These are phyloP conservation scores for Sicyos baderoa DNA, from an alignment of 306 rosid genomes.

Conservation along the genomic window DNA sequence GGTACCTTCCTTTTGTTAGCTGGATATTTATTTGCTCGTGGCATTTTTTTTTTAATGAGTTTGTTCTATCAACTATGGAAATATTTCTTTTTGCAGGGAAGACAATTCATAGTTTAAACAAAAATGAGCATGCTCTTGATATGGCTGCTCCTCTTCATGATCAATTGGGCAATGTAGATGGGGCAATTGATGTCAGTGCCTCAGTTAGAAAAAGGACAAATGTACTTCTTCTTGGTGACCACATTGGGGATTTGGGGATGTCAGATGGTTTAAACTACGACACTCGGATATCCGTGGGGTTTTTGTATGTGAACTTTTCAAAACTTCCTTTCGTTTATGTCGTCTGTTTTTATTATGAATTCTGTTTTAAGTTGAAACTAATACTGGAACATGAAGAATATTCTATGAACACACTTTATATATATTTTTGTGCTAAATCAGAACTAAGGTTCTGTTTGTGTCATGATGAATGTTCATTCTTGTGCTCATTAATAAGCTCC, in stretches of 20 bases:
- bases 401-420: not conserved
- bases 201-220: slow-evolving; percentile 66
- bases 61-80: not conserved
- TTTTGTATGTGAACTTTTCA: slow-evolving; percentile 50
- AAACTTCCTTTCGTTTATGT: slow-evolving; percentile 7
- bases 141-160: slow-evolving; percentile 86
- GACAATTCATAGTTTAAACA: slow-evolving; percentile 78
- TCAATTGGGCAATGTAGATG: slow-evolving; percentile 51
- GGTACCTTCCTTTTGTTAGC: slow-evolving; percentile 34
- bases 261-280: slow-evolving; percentile 83
- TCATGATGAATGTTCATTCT: not conserved
- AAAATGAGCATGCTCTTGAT: slow-evolving; percentile 88
- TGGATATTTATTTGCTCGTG: not conserved
- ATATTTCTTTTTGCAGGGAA: slow-evolving; percentile 48
- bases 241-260: slow-evolving; percentile 85
- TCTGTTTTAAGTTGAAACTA: not conserved
- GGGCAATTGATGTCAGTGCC: slow-evolving; percentile 38
- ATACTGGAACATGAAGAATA: not conserved
- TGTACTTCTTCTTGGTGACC: slow-evolving; percentile 91
- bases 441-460: not conserved
- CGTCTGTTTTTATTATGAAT: not conserved
- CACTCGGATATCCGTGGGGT: slow-evolving; percentile 72
- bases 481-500: slow-evolving; percentile 13
- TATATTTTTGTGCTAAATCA: not conserved
- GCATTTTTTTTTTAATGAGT: not conserved